Percentiles rank a stretch among this genome's conserved stretches.
Conservation (phyloP, 2,329 filamentous ascomycete genomes). For the Aspergillus jensenii region DNA sequence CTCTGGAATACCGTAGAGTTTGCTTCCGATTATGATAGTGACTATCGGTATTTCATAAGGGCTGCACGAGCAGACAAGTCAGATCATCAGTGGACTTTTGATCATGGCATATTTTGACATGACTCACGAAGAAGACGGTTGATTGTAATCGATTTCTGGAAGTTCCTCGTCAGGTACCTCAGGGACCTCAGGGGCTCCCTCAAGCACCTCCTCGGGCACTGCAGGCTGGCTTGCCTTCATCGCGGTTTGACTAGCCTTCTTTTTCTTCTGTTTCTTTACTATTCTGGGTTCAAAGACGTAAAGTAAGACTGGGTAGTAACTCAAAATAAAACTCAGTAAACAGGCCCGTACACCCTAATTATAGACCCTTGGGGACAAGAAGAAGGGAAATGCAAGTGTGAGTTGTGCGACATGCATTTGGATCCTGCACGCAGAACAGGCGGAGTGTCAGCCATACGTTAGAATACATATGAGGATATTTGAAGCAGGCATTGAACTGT, state of each 20-base stretch:
- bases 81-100: background rate
- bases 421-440: background rate
- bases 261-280: background rate
- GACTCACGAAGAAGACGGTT: background rate
- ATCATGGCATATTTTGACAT: background rate
- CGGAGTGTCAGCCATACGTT: too few relatives aligned
- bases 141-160: background rate
- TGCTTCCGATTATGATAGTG: background rate
- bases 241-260: background rate
- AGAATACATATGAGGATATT: too few relatives aligned
- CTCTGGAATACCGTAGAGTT: background rate
- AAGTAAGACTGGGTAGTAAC: background rate
- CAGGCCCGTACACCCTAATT: background rate
- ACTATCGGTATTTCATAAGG: background rate
- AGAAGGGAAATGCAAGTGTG: slow-evolving; percentile 22
- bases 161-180: too few relatives aligned
- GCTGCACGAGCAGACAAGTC: background rate
- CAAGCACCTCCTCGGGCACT: too few relatives aligned
- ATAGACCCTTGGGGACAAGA: background rate
- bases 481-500: too few relatives aligned
- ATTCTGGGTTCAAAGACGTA: background rate
- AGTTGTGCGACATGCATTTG: background rate
- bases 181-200: too few relatives aligned
- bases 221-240: too few relatives aligned
- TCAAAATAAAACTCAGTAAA: background rate